Evolutionary conservation across 805 yeast genomes (phyloP).

Genomic region (Jamesozyma spencerorum): DNA sequence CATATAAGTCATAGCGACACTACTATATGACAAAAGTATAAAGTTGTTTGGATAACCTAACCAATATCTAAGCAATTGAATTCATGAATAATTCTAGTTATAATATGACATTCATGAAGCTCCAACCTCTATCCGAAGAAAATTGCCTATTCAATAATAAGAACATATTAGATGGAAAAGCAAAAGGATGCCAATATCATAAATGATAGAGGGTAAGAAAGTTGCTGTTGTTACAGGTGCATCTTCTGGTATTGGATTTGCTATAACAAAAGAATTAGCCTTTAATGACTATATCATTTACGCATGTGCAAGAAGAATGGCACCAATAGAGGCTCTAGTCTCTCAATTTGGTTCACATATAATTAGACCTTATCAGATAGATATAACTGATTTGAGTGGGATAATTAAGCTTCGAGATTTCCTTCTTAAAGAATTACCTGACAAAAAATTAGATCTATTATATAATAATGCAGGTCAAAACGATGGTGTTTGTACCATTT

Average conservation of each 20-base stretch:
- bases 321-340: background rate
- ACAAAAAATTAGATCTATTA: background rate
- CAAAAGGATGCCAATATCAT: too few relatives aligned
- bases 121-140: too few relatives aligned
- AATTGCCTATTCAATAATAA: too few relatives aligned
- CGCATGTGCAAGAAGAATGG: background rate
- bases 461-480: background rate
- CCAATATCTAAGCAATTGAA: too few relatives aligned
- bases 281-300: background rate
- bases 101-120: too few relatives aligned
- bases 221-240: background rate
- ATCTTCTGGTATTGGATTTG: background rate
- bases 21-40: too few relatives aligned
- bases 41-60: too few relatives aligned
- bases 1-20: too few relatives aligned
- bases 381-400: background rate
- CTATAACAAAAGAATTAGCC: background rate
- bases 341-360: background rate
- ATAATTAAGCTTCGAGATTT: background rate
- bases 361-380: background rate
- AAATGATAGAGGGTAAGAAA: background rate
- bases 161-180: too few relatives aligned
- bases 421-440: background rate
- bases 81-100: too few relatives aligned
- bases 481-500: background rate